phyloP scores from a whole-genome alignment of 202 grass and related monocot species.

The Elaeis oleifera region DNA sequence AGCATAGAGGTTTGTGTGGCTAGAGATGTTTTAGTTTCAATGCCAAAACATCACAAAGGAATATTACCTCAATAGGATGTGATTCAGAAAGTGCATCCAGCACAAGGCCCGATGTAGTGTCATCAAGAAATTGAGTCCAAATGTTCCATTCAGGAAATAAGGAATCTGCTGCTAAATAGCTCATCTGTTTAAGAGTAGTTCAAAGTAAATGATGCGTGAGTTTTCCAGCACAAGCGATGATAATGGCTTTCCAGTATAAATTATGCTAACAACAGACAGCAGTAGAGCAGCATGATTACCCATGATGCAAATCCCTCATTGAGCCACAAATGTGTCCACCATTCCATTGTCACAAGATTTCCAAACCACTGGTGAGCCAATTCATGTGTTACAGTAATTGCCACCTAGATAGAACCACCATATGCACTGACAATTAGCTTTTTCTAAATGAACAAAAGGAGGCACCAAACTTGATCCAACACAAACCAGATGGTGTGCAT shows the following conservation, averaged over 20 bases:
- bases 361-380: constrained; percentile 99
- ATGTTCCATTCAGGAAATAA: constrained; percentile 87
- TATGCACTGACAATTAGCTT: too few species aligned
- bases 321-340: constrained; percentile 97
- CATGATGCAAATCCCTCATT: constrained; percentile 95
- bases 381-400: constrained; percentile 82
- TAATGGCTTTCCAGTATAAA: constrained; percentile 4
- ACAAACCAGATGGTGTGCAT: too few species aligned
- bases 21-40: too few species aligned
- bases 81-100: constrained; percentile 77
- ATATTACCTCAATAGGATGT: constrained; percentile 93
- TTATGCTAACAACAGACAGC: neutral
- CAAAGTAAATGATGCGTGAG: neutral
- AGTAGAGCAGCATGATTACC: constrained; percentile 31
- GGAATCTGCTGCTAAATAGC: constrained; percentile 60
- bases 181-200: constrained; percentile 42
- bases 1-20: too few species aligned
- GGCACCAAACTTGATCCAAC: too few species aligned
- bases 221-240: neutral
- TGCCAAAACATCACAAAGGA: too few species aligned
- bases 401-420: constrained; percentile 43
- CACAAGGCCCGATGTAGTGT: constrained; percentile 51
- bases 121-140: constrained; percentile 89
- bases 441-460: too few species aligned
- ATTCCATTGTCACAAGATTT: constrained; percentile 98